Base-by-base conservation (phyloP, 2,329 filamentous ascomycete genomes). In the Phaeomoniella chlamydospora region DNA sequence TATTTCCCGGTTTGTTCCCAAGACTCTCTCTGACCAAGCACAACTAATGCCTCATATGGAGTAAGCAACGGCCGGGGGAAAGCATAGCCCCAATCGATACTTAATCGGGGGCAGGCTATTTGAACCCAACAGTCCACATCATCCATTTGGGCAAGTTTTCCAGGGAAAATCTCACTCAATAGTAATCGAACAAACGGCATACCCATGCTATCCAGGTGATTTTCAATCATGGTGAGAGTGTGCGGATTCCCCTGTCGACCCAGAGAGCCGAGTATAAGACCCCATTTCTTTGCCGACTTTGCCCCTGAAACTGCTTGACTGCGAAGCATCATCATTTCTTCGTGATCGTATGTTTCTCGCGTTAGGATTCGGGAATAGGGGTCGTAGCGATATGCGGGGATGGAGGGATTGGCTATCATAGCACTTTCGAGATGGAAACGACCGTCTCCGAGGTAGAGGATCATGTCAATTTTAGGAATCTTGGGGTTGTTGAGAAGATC, bases 51-150 rank as follows among this genome's bases (percentile, higher is more conserved):
- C 62, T 98, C 90, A 48, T 98, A 94, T 2, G 90, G 88, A 36
- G 88, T 96, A 52, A 98, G 58, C 39, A 98, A 56, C 33, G 90
- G 90, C 33, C 83, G 64, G 1, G 85, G 74, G 53, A 98, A 98
- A 1, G 90, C 90, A 61, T 96, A 96, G 0, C 90, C 90, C 90
- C 90, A 98, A 60, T 98, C 90, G 46, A 98, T 98, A 56, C 88
- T 96, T 54, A 98, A 54, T 34, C 90, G 67, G n/a, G 90, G 90
- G 59, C 90, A 98, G 4, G 90, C 90, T 35, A 98, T 86, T 59
- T 98, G 90, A 29, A 98, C 88, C 90, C 90, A 98, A 49, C 86
- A 93, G 53, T 94, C 88, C 2, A 98, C 83, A 50, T 96, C 88
- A 18, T 64, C 61, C 85, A 98, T 94, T 66, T 90, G 77, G 0